A percentile compares a stretch with the other conserved stretches of the same genome.
Conservation (phyloP, 495 filamentous ascomycete genomes). For the Talaromyces liani region DNA sequence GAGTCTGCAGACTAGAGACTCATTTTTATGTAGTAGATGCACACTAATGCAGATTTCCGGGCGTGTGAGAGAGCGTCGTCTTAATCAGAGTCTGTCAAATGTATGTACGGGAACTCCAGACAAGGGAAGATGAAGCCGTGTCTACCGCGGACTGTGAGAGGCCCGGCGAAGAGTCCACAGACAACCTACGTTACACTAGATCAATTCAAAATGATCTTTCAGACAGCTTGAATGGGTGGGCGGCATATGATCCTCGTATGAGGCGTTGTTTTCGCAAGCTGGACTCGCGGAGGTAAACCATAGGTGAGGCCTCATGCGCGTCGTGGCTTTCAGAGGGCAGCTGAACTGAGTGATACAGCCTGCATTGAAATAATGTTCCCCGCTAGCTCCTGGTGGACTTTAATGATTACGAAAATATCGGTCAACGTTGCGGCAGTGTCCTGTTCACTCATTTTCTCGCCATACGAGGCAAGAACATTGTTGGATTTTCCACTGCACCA, state of each 20-base stretch:
- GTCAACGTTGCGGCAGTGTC: not conserved
- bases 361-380: too few species aligned
- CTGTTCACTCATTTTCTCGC: not conserved
- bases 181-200: not conserved
- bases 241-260: not conserved
- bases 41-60: slow-evolving; percentile 1
- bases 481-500: too few species aligned
- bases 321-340: not conserved
- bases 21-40: not conserved
- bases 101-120: not conserved
- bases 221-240: not conserved
- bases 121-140: not conserved
- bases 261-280: not conserved
- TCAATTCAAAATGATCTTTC: too few species aligned
- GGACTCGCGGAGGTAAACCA: not conserved
- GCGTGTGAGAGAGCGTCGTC: not conserved
- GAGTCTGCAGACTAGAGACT: not conserved
- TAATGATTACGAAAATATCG: not conserved
- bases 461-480: not conserved
- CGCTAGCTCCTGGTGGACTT: not conserved
- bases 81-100: not conserved
- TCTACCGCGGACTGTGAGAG: not conserved
- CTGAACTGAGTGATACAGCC: not conserved
- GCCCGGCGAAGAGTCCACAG: not conserved
- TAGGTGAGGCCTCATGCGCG: not conserved